A percentile compares a stretch with the other conserved stretches of the same genome.
Conservation (phyloP, 768 basidiomycete genomes). For the Termitomyces eurrhizus region DNA sequence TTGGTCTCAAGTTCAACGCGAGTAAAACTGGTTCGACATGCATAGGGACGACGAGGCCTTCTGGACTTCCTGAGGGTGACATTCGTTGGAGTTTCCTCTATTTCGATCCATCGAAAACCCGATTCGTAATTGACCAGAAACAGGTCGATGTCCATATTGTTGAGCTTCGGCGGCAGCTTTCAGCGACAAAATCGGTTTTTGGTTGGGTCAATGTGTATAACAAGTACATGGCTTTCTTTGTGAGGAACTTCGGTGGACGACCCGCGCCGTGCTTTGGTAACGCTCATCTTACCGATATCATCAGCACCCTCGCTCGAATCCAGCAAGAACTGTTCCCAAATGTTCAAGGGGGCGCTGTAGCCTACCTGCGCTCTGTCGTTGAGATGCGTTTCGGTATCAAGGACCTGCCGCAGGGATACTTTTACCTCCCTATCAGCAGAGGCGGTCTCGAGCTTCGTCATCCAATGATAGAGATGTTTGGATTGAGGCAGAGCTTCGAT, state of each 20-base stretch:
- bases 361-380: conserved; percentile 22
- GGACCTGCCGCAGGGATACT: conserved; percentile 3
- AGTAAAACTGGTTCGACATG: conserved; percentile 39
- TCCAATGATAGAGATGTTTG: conserved; percentile 33
- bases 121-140: conserved; percentile 22
- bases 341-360: conserved; percentile 18
- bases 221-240: conserved; percentile 28
- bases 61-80: conserved; percentile 17
- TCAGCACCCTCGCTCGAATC: conserved; percentile 24
- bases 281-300: conserved; percentile 16
- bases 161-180: conserved; percentile 28
- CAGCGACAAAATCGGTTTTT: conserved; percentile 26
- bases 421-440: conserved; percentile 11
- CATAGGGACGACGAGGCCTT: conserved; percentile 20
- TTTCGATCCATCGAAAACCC: conserved; percentile 9
- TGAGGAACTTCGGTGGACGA: conserved; percentile 27
- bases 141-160: conserved; percentile 26
- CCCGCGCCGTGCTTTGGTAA: conserved; percentile 23
- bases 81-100: conserved; percentile 21
- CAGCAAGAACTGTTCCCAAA: conserved; percentile 23
- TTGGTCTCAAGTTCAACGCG: conserved; percentile 37
- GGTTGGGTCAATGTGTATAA: conserved; percentile 31
- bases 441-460: conserved; percentile 24
- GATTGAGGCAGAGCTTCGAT: conserved; percentile 16
- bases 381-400: conserved; percentile 8